These are phyloP conservation scores for Hansenula lynferdii DNA, from an alignment of 1,139 yeast genomes.

Conservation along the genomic window DNA sequence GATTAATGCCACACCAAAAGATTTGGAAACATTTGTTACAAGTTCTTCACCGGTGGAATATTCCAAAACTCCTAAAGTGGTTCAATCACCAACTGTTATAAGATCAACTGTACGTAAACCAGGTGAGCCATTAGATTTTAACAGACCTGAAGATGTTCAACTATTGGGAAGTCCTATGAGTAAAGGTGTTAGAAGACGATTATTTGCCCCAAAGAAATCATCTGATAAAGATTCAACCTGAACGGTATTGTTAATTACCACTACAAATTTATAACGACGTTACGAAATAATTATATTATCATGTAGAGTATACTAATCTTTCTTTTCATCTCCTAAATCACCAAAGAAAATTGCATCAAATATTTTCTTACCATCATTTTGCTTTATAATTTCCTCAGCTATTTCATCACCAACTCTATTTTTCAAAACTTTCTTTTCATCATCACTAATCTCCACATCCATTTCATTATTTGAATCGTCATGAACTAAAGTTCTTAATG, in stretches of 20 bases:
- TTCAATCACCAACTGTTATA: slow-evolving; percentile 17
- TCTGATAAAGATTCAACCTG: no score
- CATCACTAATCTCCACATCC: slow-evolving; percentile 34
- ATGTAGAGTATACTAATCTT: no score
- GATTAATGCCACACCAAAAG: slow-evolving; percentile 12
- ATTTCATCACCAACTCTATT: slow-evolving; percentile 61
- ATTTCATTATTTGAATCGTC: slow-evolving; percentile 31
- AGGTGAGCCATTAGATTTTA: slow-evolving; percentile 15
- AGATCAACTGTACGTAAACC: slow-evolving; percentile 14
- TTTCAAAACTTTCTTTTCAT: slow-evolving; percentile 40
- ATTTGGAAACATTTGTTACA: neutral
- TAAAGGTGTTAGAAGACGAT: slow-evolving; percentile 27
- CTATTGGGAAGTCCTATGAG: slow-evolving; percentile 9
- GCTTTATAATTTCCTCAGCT: slow-evolving; percentile 44
- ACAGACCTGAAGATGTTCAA: slow-evolving; percentile 5
- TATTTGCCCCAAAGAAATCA: slow-evolving; percentile 32
- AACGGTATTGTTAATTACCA: no score
- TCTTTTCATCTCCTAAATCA: no score
- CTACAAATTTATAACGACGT: no score
- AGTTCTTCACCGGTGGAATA: slow-evolving; percentile 10
- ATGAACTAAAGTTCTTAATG: slow-evolving; percentile 42
- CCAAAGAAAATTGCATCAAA: slow-evolving; percentile 78
- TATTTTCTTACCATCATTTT: slow-evolving; percentile 48
- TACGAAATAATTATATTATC: no score
- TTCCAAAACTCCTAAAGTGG: slow-evolving; percentile 8